A percentile compares a stretch with the other conserved stretches of the same genome.
Conservation (phyloP, 768 basidiomycete genomes). For the Mycena vitilis region DNA sequence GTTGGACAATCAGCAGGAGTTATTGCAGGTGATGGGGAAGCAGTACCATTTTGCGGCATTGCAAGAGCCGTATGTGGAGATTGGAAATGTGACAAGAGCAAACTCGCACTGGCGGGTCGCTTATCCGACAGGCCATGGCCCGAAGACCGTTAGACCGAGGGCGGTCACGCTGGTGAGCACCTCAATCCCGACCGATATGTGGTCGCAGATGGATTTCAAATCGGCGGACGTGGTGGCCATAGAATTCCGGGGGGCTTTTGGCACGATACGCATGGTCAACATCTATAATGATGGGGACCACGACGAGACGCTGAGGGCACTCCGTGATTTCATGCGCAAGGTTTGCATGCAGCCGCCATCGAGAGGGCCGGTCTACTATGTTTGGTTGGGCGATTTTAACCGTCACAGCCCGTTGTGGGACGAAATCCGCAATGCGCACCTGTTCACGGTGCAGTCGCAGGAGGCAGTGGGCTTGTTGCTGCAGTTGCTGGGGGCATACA, state of each 20-base stretch:
- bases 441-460: slow-evolving; percentile 36
- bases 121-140: background rate
- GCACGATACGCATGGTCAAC: slow-evolving; percentile 48
- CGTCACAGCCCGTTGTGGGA: slow-evolving; percentile 51
- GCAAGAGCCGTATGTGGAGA: slow-evolving; percentile 1
- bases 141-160: background rate
- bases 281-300: slow-evolving; percentile 51
- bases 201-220: slow-evolving; percentile 36
- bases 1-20: slow-evolving; percentile 10
- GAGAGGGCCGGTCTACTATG: slow-evolving; percentile 21
- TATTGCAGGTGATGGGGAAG: background rate
- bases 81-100: background rate
- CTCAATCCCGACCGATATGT: background rate
- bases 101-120: slow-evolving; percentile 5
- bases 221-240: slow-evolving; percentile 32
- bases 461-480: slow-evolving; percentile 31
- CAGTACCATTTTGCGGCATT: slow-evolving; percentile 4
- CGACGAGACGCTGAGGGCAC: slow-evolving; percentile 32
- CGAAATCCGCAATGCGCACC: slow-evolving; percentile 40
- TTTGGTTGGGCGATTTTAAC: slow-evolving; percentile 56
- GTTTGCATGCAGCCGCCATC: background rate
- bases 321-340: slow-evolving; percentile 20
- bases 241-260: slow-evolving; percentile 29
- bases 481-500: slow-evolving; percentile 6
- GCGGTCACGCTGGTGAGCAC: slow-evolving; percentile 14